Conservation (phyloP, 345 rosid species). For the Eucalyptus globulus region DNA sequence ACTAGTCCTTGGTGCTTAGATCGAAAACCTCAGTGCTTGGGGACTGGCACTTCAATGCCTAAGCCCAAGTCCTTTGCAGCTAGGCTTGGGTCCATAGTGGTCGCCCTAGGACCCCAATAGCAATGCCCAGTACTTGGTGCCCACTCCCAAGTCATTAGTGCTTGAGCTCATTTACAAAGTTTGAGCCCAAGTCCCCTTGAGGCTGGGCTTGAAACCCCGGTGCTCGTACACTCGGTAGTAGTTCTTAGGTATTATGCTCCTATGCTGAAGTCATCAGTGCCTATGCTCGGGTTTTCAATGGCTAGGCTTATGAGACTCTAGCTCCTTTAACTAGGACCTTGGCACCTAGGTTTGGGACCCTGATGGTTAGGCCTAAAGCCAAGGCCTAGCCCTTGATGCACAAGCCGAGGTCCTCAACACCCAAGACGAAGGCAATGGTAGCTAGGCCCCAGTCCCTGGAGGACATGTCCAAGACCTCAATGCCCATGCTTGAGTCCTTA, state of each 20-base stretch:
- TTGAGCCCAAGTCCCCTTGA: neutral
- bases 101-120: neutral
- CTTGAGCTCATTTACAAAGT: neutral
- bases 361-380: neutral
- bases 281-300: neutral
- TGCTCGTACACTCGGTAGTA: neutral
- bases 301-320: neutral
- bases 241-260: neutral
- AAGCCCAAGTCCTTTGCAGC: neutral
- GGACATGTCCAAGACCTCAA: neutral
- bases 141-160: neutral
- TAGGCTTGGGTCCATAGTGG: accelerated
- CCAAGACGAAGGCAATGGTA: neutral
- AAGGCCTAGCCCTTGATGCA: neutral
- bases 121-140: accelerated
- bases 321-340: neutral
- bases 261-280: accelerated
- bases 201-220: neutral
- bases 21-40: neutral
- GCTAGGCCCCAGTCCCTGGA: accelerated
- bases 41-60: accelerated
- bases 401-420: neutral
- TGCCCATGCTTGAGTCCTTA: neutral
- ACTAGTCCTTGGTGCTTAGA: neutral
- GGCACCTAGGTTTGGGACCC: neutral